phyloP scores from a whole-genome alignment of 1,284 basidiomycete species.

The Erythrobasidium hasegawianum region DNA sequence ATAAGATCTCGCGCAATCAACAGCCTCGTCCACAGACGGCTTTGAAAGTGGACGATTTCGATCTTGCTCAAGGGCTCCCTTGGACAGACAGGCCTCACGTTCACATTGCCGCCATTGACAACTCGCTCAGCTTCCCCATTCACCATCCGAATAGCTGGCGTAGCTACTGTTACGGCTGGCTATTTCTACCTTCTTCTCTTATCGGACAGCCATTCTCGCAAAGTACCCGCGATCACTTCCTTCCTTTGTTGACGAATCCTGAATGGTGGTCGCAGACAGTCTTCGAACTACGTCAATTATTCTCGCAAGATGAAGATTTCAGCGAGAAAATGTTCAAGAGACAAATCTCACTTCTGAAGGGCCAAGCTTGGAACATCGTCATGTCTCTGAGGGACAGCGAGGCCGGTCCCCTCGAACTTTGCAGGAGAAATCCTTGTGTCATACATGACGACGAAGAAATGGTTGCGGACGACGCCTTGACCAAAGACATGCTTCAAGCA shows the following conservation, averaged over 20 bases:
- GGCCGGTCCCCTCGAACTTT: slow-evolving; percentile 68
- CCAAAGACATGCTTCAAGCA: slow-evolving; percentile 46
- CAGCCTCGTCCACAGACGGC: slow-evolving; percentile 30
- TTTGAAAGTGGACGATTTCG: slow-evolving; percentile 14
- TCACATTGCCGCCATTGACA: slow-evolving; percentile 73
- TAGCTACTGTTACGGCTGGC: slow-evolving; percentile 85
- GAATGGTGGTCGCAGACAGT: slow-evolving; percentile 87
- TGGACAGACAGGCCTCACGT: slow-evolving; percentile 56
- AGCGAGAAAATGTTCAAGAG: slow-evolving; percentile 55
- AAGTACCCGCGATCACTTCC: slow-evolving; percentile 72
- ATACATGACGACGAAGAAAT: slow-evolving; percentile 82
- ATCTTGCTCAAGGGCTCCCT: not conserved
- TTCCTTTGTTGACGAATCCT: slow-evolving; percentile 75
- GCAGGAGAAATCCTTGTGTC: slow-evolving; percentile 67
- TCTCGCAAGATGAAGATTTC: slow-evolving; percentile 69
- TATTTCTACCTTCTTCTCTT: slow-evolving; percentile 78
- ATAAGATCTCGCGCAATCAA: slow-evolving; percentile 15
- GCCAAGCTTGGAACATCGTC: slow-evolving; percentile 84
- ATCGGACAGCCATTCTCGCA: slow-evolving; percentile 78
- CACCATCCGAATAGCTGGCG: slow-evolving; percentile 78
- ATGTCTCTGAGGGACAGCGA: slow-evolving; percentile 71
- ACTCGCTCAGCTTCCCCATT: slow-evolving; percentile 76
- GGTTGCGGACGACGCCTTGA: slow-evolving; percentile 59
- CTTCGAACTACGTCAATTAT: slow-evolving; percentile 68
- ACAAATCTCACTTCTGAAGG: slow-evolving; percentile 84